Base-by-base conservation (phyloP, 495 filamentous ascomycete genomes). In the Penicillium argentinense region DNA sequence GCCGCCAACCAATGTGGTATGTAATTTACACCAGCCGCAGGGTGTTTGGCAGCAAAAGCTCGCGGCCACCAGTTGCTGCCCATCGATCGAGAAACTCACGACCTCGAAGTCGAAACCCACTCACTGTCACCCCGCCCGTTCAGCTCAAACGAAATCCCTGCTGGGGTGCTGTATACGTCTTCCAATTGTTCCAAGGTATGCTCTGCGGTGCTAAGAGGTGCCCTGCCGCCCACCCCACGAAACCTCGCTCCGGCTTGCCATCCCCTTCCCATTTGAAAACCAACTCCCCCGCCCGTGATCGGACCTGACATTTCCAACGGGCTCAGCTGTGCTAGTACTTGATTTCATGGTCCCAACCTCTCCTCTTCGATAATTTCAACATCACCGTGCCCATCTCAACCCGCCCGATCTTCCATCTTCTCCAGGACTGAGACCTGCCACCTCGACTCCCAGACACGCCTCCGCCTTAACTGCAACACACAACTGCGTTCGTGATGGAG, bases 401-500 rank as follows among this genome's bases (percentile, higher is more conserved):
- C 34, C 55, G 34, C 46, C 49, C 39, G 58, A 62, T 51, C 55
- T 49, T 49, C 53, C 42, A 49, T 43, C 53, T 52, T 54, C 43
- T 46, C 39, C 57, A 62, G 60, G 58, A 66, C 55, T 61, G 55
- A 65, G 67, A 67, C 58, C 63, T 55, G 52, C 47, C 62, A 60
- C 42, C 59, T 62, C 57, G 52, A 47, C 55, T 58, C 58, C 51
- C 51, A 54, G 42, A 34, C 51, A 32, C 48, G 39, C 49, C 39
- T 49, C 43, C 42, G 37, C 51, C 51, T 41, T 50, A 37, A 51
- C 29, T 45, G 49, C 58, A 52, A 54, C 29, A 50, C 51, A 57
- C 45, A 60, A 39, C 47, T 50, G 60, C 34, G 58, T 58, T 57
- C 69, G 56, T 42, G 48, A 89, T 89, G 86, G 85, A 89, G 60